These are phyloP conservation scores for Citrus sinensis DNA, from an alignment of 345 rosid species.

Conservation along the genomic window DNA sequence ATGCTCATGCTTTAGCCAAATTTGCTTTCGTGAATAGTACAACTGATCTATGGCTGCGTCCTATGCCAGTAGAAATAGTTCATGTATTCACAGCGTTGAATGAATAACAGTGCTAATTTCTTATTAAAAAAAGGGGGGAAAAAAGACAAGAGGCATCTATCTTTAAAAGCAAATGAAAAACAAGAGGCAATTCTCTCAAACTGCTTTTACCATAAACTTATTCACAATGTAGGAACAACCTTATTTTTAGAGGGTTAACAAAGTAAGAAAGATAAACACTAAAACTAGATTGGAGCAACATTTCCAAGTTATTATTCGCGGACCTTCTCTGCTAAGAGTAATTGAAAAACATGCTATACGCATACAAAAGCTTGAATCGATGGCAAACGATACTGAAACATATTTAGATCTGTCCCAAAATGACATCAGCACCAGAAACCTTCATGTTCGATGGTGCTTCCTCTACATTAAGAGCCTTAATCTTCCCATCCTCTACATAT, in stretches of 20 bases:
- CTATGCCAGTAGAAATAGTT: no score
- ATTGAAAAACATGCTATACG: background rate
- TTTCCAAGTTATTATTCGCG: background rate
- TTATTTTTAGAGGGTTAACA: background rate
- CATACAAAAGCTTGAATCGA: background rate
- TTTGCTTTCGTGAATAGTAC: no score
- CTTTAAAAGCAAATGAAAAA: no score
- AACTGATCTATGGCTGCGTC: no score
- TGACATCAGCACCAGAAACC: conserved; percentile 75
- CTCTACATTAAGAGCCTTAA: conserved; percentile 78
- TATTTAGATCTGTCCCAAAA: conserved; percentile 67
- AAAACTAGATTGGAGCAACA: background rate
- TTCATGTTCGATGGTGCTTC: conserved; percentile 85
- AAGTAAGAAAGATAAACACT: background rate
- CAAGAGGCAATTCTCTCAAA: no score
- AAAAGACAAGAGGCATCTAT: no score
- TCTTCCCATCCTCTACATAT: conserved; percentile 74
- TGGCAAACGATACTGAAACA: background rate
- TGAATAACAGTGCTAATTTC: no score
- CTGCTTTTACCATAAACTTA: background rate
- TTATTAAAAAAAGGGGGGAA: no score
- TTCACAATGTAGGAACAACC: background rate
- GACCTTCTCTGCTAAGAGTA: background rate
- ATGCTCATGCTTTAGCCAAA: no score
- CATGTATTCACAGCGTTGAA: no score